Evolutionary conservation across 257 asterid genomes (phyloP).

Genomic region (Przewalskia tangutica): DNA sequence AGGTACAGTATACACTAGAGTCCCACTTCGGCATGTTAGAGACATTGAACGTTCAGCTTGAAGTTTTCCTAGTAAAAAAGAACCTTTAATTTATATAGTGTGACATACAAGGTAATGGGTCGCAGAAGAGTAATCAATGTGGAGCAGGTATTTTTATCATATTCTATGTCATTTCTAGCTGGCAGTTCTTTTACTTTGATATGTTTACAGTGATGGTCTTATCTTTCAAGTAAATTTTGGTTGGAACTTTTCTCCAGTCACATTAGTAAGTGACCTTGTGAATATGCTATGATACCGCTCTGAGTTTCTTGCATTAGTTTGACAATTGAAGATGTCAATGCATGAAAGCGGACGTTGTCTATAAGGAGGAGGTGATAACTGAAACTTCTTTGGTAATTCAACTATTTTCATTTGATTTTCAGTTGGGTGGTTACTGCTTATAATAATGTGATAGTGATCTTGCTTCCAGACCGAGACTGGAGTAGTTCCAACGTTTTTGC

Average conservation of each 20-base stretch:
- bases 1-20: constrained; percentile 16
- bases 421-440: background rate
- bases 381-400: background rate
- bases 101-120: background rate
- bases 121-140: background rate
- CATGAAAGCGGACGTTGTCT: background rate
- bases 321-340: background rate
- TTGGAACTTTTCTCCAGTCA: background rate
- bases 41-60: background rate
- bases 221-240: background rate
- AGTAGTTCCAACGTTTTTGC: background rate
- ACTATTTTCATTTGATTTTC: background rate
- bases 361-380: background rate
- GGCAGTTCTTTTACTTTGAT: background rate
- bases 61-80: background rate
- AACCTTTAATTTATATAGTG: constrained; percentile 1
- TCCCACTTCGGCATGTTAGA: constrained; percentile 4
- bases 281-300: background rate
- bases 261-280: background rate
- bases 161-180: background rate
- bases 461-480: background rate
- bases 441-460: background rate
- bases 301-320: background rate
- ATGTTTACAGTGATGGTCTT: background rate
- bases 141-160: background rate